Conservation (phyloP, 441 rosid species). For the Viola pubescens region DNA sequence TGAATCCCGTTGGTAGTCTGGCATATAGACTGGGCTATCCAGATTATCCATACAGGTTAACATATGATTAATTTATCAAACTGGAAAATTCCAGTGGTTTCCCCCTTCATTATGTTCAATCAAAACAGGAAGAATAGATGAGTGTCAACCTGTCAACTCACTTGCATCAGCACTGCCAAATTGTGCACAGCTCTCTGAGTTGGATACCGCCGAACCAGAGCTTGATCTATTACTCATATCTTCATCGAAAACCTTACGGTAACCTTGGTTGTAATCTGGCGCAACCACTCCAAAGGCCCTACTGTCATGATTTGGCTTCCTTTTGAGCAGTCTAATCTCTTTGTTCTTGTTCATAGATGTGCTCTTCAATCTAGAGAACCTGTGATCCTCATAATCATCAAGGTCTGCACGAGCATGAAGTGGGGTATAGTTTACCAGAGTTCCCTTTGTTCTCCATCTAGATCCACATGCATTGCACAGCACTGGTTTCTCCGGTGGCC, state of each 20-base stretch:
- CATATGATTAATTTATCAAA: neutral
- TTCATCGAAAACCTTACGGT: constrained; percentile 57
- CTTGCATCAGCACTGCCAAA: constrained; percentile 72
- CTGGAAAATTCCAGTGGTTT: no score
- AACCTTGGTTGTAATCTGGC: constrained; percentile 45
- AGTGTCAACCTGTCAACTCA: constrained; percentile 75
- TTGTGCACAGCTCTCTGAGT: constrained; percentile 90
- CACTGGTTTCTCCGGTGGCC: constrained; percentile 99
- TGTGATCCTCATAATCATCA: constrained; percentile 58
- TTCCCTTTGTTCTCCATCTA: constrained; percentile 97
- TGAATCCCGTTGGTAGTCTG: no score
- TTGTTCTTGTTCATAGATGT: constrained; percentile 58
- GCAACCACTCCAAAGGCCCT: constrained; percentile 29
- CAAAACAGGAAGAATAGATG: neutral
- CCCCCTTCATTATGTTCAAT: neutral
- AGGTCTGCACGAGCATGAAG: constrained; percentile 81
- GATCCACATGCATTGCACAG: constrained; percentile 99
- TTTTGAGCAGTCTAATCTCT: constrained; percentile 58
- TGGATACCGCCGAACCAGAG: constrained; percentile 94
- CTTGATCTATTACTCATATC: constrained; percentile 88
- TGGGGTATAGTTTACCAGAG: constrained; percentile 85
- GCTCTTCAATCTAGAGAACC: constrained; percentile 51
- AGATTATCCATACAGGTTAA: constrained; percentile 3
- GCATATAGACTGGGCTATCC: neutral
- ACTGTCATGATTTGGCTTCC: constrained; percentile 54